Evolutionary conservation across 495 filamentous ascomycete species (phyloP).

Genomic region (Hypoxylon crocopeplum): DNA sequence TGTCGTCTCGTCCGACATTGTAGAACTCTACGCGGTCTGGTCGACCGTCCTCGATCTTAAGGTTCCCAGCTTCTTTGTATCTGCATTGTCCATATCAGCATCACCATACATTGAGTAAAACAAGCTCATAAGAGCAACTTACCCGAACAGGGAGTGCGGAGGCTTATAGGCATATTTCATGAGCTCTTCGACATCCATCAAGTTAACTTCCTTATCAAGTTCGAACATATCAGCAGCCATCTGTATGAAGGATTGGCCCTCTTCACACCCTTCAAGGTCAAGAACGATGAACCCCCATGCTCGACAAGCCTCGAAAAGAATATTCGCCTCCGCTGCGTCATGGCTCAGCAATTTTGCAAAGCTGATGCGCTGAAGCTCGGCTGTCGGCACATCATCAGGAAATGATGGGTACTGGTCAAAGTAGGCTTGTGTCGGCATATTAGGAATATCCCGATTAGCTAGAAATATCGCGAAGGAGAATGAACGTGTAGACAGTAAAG

Average conservation of each 20-base stretch:
- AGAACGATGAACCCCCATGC: constrained; percentile 67
- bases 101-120: background rate
- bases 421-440: constrained; percentile 17
- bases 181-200: constrained; percentile 56
- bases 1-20: constrained; percentile 59
- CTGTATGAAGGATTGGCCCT: constrained; percentile 39
- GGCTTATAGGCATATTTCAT: constrained; percentile 55
- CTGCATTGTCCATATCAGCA: constrained; percentile 46
- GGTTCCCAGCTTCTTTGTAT: constrained; percentile 60
- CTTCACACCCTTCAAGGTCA: constrained; percentile 50
- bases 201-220: constrained; percentile 52
- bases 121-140: background rate
- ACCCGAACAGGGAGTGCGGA: constrained; percentile 17
- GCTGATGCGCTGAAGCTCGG: constrained; percentile 21
- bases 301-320: constrained; percentile 50
- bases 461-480: no score
- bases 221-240: constrained; percentile 55
- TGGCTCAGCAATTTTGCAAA: constrained; percentile 17
- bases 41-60: constrained; percentile 57
- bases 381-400: constrained; percentile 25
- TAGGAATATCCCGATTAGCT: no score
- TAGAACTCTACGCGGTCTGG: constrained; percentile 64
- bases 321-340: constrained; percentile 16
- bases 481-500: no score
- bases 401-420: constrained; percentile 32